Conservation (phyloP, 768 basidiomycete genomes). For the Exsudoporus frostii region DNA sequence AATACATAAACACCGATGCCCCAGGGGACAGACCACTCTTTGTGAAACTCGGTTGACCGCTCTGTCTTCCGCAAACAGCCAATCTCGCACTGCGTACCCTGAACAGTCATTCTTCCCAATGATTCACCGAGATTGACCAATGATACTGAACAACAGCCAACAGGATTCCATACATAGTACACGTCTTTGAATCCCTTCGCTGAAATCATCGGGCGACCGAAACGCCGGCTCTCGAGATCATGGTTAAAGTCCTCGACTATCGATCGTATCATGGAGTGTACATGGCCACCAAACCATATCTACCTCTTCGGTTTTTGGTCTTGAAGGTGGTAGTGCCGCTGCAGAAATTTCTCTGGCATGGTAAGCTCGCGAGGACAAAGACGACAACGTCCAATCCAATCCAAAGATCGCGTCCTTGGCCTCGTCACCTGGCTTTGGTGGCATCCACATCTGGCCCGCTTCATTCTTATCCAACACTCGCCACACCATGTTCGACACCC, state of each 20-base stretch:
- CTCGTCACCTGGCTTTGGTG: slow-evolving; percentile 57
- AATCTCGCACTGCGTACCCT: slow-evolving; percentile 78
- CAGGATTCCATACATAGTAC: slow-evolving; percentile 85
- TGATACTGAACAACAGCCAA: slow-evolving; percentile 9
- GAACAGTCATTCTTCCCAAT: slow-evolving; percentile 52
- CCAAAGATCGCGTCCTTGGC: slow-evolving; percentile 1
- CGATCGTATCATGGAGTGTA: slow-evolving; percentile 63
- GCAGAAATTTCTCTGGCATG: slow-evolving; percentile 59
- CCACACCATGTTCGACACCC: slow-evolving; percentile 54
- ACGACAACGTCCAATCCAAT: slow-evolving; percentile 7
- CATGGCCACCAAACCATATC: slow-evolving; percentile 66
- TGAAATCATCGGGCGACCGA: slow-evolving; percentile 62
- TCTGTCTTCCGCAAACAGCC: slow-evolving; percentile 90
- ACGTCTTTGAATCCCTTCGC: slow-evolving; percentile 77
- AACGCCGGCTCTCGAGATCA: slow-evolving; percentile 61
- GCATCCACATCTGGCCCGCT: slow-evolving; percentile 70
- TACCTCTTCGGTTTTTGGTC: slow-evolving; percentile 88
- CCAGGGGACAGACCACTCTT: slow-evolving; percentile 86
- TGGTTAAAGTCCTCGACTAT: slow-evolving; percentile 51
- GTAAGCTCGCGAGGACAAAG: slow-evolving; percentile 36
- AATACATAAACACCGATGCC: background rate
- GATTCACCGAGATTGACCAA: background rate
- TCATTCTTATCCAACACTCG: slow-evolving; percentile 70
- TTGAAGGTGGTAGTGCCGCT: slow-evolving; percentile 80
- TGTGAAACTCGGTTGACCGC: slow-evolving; percentile 60